phyloP scores from a whole-genome alignment of 73 alveolate species.

The Paramecium bursaria region DNA sequence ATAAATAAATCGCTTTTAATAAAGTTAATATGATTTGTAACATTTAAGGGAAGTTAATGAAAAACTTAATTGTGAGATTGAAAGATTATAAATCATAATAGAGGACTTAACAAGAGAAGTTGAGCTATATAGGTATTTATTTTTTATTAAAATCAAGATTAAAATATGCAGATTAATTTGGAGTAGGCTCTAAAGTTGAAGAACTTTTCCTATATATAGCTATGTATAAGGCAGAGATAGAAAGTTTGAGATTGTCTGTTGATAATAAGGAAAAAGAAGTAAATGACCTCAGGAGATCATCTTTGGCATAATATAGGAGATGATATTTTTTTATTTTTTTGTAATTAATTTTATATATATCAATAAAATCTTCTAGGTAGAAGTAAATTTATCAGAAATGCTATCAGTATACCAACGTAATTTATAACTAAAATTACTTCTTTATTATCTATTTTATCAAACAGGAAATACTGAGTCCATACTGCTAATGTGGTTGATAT shows the following conservation, averaged over 20 bases:
- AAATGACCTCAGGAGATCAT: slow-evolving; percentile 39
- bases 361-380: background rate
- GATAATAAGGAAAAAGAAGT: slow-evolving; percentile 52
- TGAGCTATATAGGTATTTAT: slow-evolving; percentile 26
- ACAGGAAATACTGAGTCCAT: background rate
- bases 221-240: slow-evolving; percentile 48
- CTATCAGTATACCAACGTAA: background rate
- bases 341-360: no score
- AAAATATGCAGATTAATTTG: slow-evolving; percentile 58
- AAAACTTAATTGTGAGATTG: slow-evolving; percentile 20
- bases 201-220: slow-evolving; percentile 41
- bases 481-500: background rate
- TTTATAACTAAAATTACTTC: background rate
- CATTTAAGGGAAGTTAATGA: background rate
- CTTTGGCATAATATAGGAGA: slow-evolving; percentile 37
- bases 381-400: no score
- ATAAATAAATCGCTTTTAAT: background rate
- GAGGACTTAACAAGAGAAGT: slow-evolving; percentile 37
- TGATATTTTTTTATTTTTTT: no score
- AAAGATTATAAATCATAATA: slow-evolving; percentile 1
- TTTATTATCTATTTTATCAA: no score
- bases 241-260: slow-evolving; percentile 25
- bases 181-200: slow-evolving; percentile 56
- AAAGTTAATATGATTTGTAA: background rate
- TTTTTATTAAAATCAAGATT: background rate